Evolutionary conservation across 1,139 yeast species (phyloP).

Genomic region (Candida sojae): DNA sequence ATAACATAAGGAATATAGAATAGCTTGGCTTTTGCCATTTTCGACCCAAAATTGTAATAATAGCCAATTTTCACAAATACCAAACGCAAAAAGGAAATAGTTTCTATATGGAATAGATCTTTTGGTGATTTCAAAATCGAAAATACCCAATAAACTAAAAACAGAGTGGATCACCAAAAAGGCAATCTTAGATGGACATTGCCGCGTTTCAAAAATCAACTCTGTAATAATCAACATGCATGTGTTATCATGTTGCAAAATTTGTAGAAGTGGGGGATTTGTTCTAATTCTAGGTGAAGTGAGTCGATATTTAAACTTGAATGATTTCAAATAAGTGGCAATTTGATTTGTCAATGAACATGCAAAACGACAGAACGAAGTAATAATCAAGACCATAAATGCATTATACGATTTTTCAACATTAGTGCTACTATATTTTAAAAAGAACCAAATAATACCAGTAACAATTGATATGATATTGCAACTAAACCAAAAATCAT

Average conservation of each 20-base stretch:
- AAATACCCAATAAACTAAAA: conserved; percentile 9
- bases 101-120: conserved; percentile 3
- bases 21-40: conserved; percentile 6
- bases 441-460: conserved; percentile 10
- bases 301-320: background rate
- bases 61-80: conserved; percentile 10
- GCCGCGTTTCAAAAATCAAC: conserved; percentile 11
- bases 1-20: conserved; percentile 13
- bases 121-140: conserved; percentile 5
- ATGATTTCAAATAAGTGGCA: background rate
- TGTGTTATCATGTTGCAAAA: conserved; percentile 11
- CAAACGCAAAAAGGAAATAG: conserved; percentile 10
- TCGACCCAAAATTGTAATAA: conserved; percentile 14
- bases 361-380: conserved; percentile 8
- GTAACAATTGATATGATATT: conserved; percentile 9
- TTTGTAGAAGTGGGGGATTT: conserved; percentile 3
- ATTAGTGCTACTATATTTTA: conserved; percentile 1
- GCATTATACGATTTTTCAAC: conserved; percentile 8
- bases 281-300: conserved; percentile 5
- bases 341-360: conserved; percentile 6
- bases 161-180: conserved; percentile 10
- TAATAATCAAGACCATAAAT: conserved; percentile 6
- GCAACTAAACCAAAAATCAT: conserved; percentile 12
- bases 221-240: conserved; percentile 12
- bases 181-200: conserved; percentile 4